A percentile compares a stretch with the other conserved stretches of the same genome.
Conservation (phyloP, 768 basidiomycete species). For the Boletus tomentosulus region DNA sequence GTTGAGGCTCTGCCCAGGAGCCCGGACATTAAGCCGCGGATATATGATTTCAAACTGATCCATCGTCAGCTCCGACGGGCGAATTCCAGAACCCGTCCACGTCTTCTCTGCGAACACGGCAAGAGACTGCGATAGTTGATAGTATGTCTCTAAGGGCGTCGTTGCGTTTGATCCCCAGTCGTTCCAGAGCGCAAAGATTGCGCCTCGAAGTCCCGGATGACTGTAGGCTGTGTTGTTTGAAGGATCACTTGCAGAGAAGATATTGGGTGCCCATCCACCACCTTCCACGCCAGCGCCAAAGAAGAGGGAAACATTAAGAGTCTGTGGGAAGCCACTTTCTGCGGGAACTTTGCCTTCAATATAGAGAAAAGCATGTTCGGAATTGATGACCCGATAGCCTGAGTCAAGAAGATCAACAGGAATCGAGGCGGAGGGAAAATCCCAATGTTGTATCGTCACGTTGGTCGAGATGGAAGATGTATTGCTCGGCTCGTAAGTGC, state of each 20-base stretch:
- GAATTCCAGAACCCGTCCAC: slow-evolving; percentile 40
- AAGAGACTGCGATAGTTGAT: slow-evolving; percentile 38
- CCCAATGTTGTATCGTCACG: slow-evolving; percentile 45
- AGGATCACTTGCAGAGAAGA: slow-evolving; percentile 28
- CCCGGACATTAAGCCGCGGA: slow-evolving; percentile 34
- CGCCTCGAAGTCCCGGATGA: slow-evolving; percentile 29
- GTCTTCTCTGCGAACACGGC: slow-evolving; percentile 41
- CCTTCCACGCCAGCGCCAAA: slow-evolving; percentile 25
- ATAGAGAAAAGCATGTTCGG: slow-evolving; percentile 34
- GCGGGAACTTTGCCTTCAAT: slow-evolving; percentile 35
- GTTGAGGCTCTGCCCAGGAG: slow-evolving; percentile 43
- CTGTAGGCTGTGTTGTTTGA: slow-evolving; percentile 31
- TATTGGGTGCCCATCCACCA: slow-evolving; percentile 36
- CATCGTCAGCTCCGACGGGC: slow-evolving; percentile 31
- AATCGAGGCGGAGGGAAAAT: slow-evolving; percentile 31
- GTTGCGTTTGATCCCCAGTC: slow-evolving; percentile 47
- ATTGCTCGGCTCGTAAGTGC: slow-evolving; percentile 38
- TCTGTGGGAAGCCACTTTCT: slow-evolving; percentile 31
- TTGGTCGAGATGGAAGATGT: slow-evolving; percentile 34
- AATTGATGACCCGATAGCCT: slow-evolving; percentile 37
- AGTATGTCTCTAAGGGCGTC: slow-evolving; percentile 41
- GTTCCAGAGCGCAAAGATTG: slow-evolving; percentile 39
- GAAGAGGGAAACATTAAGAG: slow-evolving; percentile 28
- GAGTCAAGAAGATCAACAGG: slow-evolving; percentile 31
- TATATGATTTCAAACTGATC: slow-evolving; percentile 36